Base-by-base conservation (phyloP, 208 protist species). In the Trypanosoma caninum region DNA sequence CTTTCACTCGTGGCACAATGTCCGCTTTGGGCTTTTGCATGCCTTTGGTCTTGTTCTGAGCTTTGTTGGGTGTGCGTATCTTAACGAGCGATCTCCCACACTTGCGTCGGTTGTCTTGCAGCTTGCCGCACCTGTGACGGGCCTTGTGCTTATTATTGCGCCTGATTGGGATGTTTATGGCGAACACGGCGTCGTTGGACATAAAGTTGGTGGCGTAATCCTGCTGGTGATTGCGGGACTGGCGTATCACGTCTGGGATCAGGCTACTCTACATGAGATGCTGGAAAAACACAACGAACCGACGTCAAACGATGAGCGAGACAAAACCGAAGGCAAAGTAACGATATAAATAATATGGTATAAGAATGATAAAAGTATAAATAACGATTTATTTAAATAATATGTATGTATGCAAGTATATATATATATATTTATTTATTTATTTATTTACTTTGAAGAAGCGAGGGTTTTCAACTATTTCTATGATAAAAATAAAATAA, bases 11-110 rank as follows among this genome's bases (percentile, higher is more conserved):
- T 91, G 84, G 82, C 9, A 58, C 7, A 80, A 91, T 66, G 53
- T 91, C 2, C 84, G 79, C 34, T 78, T 80, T 56, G 82, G 81
- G 16, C 50, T 91, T 2, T 73, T 93, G 18, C 74, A 81, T 63
- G 73, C 83, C 11, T 61, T 91, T 28, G 87, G 87, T 10, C 86
- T 76, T 65, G 66, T 77, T 9, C 81, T 93, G 83, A 91, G 82
- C 47, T 93, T 88, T 47, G 61, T 93, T 20, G 87, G 87, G 1
- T 90, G 81, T 63, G 78, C 76, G 20, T 93, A 82, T 74, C 74
- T 93, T 20, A 93, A 91, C 63, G 82, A 91, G 59, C 74, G 87
- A 64, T 89, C 81, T 47, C 83, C 87, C 10, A 91, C 84, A 18
- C 76, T 93, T 40, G 83, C 81, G 30, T 93, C 87, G 1, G 82